phyloP scores from a whole-genome alignment of 768 basidiomycete species.

The Chalciporus piperatus region DNA sequence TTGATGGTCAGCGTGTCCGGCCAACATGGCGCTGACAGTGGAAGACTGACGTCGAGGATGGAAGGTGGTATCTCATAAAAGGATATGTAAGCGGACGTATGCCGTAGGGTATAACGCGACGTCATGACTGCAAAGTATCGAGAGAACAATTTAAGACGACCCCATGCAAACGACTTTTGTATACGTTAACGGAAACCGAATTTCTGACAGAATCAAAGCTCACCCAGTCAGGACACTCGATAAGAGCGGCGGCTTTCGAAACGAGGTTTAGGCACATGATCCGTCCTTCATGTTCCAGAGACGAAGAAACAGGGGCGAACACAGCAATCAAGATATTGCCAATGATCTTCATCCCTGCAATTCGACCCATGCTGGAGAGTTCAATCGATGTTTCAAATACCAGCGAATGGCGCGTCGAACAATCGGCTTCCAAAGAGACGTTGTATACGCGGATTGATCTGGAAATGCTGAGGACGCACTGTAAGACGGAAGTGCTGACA shows the following conservation, averaged over 20 bases:
- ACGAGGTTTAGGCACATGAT: slow-evolving; percentile 21
- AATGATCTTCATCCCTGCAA: slow-evolving; percentile 21
- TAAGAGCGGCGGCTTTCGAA: slow-evolving; percentile 8
- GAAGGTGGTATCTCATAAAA: slow-evolving; percentile 16
- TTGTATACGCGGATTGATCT: slow-evolving; percentile 27
- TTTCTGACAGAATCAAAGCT: background rate
- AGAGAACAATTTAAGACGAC: slow-evolving; percentile 15
- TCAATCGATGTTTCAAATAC: slow-evolving; percentile 17
- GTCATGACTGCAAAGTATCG: slow-evolving; percentile 7
- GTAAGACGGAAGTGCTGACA: background rate
- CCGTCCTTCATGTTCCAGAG: slow-evolving; percentile 2
- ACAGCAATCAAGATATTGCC: slow-evolving; percentile 19
- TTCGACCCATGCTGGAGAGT: slow-evolving; percentile 14
- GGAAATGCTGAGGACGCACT: background rate
- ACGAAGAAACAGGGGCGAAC: slow-evolving; percentile 8
- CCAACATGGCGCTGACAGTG: slow-evolving; percentile 10
- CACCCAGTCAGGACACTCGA: slow-evolving; percentile 20
- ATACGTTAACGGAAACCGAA: slow-evolving; percentile 1
- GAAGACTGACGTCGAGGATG: slow-evolving; percentile 9
- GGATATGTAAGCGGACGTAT: slow-evolving; percentile 4
- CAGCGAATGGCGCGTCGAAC: slow-evolving; percentile 2
- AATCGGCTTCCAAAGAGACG: slow-evolving; percentile 12
- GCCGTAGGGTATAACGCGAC: background rate
- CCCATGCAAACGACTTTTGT: slow-evolving; percentile 8
- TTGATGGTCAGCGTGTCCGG: slow-evolving; percentile 9